phyloP scores from a whole-genome alignment of 2,329 filamentous ascomycete genomes.

The Rutstroemia sp. region DNA sequence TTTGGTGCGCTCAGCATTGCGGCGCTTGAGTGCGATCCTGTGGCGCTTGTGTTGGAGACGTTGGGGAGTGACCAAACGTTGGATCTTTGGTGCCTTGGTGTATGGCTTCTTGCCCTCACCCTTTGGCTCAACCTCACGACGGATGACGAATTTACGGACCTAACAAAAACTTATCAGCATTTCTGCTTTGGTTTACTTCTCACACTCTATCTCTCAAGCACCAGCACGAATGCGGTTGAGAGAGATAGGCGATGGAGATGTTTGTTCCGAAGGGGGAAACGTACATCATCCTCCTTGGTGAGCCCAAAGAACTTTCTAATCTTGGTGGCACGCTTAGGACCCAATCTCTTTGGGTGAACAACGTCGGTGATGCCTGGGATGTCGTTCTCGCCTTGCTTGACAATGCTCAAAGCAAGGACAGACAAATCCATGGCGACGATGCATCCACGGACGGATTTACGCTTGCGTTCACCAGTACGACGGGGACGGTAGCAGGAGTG shows the following conservation, averaged over 20 bases:
- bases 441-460: constrained; percentile 98
- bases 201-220: constrained; percentile 46
- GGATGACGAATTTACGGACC: constrained; percentile 99
- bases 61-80: constrained; percentile 98
- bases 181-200: constrained; percentile 31
- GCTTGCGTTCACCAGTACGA: constrained; percentile 97
- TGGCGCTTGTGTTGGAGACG: constrained; percentile 99
- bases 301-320: constrained; percentile 99
- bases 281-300: constrained; percentile 99
- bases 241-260: constrained; percentile 62
- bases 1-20: constrained; percentile 93
- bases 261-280: constrained; percentile 37
- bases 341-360: constrained; percentile 98
- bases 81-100: constrained; percentile 99
- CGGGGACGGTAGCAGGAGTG: constrained; percentile 99
- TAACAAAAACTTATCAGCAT: constrained; percentile 36
- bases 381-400: constrained; percentile 96
- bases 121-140: constrained; percentile 95
- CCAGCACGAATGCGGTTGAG: constrained; percentile 11
- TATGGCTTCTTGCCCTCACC: constrained; percentile 95
- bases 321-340: constrained; percentile 99
- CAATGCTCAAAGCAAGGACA: constrained; percentile 86
- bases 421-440: constrained; percentile 95
- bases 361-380: constrained; percentile 95
- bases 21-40: constrained; percentile 95